Evolutionary conservation across 495 filamentous ascomycete species (phyloP).

Genomic region (Parathielavia hyrcaniae): DNA sequence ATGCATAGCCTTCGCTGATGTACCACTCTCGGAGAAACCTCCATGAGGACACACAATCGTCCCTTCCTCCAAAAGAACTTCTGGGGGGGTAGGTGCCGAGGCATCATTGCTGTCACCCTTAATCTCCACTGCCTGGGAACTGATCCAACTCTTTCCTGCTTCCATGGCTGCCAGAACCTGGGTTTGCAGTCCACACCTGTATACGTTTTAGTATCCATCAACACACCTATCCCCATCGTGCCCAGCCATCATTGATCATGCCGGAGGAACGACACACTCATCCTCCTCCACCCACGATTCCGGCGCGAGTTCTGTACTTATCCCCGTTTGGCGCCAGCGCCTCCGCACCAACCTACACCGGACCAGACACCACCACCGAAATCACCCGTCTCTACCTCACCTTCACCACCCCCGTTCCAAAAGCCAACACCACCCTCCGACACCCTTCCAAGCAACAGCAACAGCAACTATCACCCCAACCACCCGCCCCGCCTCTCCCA

Average conservation of each 20-base stretch:
- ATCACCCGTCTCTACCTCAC: slow-evolving; percentile 69
- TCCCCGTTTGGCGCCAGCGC: not conserved
- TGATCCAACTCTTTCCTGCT: too few species aligned
- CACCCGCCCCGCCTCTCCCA: slow-evolving; percentile 34
- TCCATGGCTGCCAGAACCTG: too few species aligned
- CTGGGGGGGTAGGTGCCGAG: too few species aligned
- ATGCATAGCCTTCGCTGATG: too few species aligned
- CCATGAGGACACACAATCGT: too few species aligned
- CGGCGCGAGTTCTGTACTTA: not conserved
- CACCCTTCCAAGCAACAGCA: slow-evolving; percentile 19
- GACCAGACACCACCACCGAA: slow-evolving; percentile 10
- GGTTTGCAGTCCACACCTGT: not conserved
- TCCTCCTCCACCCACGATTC: not conserved
- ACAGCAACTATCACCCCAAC: not conserved
- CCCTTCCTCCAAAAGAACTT: too few species aligned
- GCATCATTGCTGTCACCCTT: too few species aligned
- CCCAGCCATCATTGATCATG: not conserved
- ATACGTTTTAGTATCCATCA: not conserved
- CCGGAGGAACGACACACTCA: not conserved
- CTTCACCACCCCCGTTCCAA: slow-evolving; percentile 60
- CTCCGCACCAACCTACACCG: not conserved
- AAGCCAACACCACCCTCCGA: slow-evolving; percentile 44
- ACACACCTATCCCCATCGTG: not conserved
- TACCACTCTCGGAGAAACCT: too few species aligned
- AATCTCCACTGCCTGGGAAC: too few species aligned